phyloP scores from a whole-genome alignment of 768 basidiomycete species.

The Mycena metata region DNA sequence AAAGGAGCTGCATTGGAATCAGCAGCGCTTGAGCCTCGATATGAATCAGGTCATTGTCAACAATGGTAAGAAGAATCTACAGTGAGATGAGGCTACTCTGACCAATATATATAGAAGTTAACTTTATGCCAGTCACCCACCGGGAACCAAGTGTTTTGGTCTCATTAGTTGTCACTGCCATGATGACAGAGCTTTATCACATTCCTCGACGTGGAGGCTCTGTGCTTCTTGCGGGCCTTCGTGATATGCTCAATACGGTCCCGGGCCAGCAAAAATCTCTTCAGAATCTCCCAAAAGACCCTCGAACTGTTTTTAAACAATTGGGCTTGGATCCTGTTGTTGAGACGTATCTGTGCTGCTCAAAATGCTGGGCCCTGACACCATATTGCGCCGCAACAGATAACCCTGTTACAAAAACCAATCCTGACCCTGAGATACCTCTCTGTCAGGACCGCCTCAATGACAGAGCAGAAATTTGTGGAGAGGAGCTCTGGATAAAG shows the following conservation, averaged over 20 bases:
- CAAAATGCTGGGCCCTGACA: conserved; percentile 41
- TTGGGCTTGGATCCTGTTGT: conserved; percentile 44
- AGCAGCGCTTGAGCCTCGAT: conserved; percentile 11
- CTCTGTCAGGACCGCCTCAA: conserved; percentile 27
- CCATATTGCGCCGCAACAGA: conserved; percentile 27
- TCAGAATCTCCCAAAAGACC: conserved; percentile 39
- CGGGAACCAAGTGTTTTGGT: conserved; percentile 23
- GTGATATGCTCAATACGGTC: conserved; percentile 33
- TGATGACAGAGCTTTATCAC: conserved; percentile 42
- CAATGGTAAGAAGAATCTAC: background rate
- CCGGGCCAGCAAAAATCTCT: background rate
- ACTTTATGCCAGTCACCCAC: conserved; percentile 9
- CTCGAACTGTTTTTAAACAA: conserved; percentile 8
- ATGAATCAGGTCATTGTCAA: conserved; percentile 3
- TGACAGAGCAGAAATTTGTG: conserved; percentile 35
- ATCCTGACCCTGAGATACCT: conserved; percentile 1
- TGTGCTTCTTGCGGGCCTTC: conserved; percentile 41
- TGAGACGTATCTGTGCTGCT: conserved; percentile 40
- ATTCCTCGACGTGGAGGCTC: conserved; percentile 38
- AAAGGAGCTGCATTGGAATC: conserved; percentile 27
- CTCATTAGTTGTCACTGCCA: conserved; percentile 32
- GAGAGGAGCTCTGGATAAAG: conserved; percentile 39
- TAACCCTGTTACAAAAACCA: conserved; percentile 3
- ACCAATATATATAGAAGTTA: background rate
- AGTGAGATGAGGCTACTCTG: too few species aligned